Base-by-base conservation (phyloP, 2,329 filamentous ascomycete species). In the Apiospora sp. region DNA sequence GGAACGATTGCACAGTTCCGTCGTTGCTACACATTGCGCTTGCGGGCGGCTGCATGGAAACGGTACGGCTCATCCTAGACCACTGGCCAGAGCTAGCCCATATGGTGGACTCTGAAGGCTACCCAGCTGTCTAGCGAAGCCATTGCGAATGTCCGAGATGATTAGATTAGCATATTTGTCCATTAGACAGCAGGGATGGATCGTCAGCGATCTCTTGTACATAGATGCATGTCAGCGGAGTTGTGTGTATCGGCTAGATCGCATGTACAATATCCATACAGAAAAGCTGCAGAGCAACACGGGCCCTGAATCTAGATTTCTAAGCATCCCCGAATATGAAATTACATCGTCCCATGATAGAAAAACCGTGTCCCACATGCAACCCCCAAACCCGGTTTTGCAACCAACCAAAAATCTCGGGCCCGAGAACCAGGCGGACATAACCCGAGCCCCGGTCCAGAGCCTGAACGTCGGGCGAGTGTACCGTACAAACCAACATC, bases 1-100 rank as follows among this genome's bases (percentile, higher is more conserved):
- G 34, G 27, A 34, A 34, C 5, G 14, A 8, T 14, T 34, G 51
- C 27, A 19, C 51, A 2, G 16, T 58, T 41, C 8, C 41, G 4
- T 68, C 67, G 24, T 41, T 68, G 4, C 41, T 68, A 43, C 41
- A 68, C 14, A 48, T 48, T 12, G 67, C 67, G 16, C 16, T 68
- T 13, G 24, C 24, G 6, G 46, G 67, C 12, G 67, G 67, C 16
- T 10, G 49, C 14, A 14, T 12, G 8, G 67, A 68, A 24, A 48
- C 46, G 16, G 24, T 68, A 16, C 24, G 43, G 6, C 67, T 68
- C 8, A 49, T 68, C 24, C 67, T 68, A 16, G 67, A 34, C 43
- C 67, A 48, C 24, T 61, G 54, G 54, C 54, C 54, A 1, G 16
- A 61, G 51, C 19, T 61, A 6, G 54, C 30, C 7, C 30, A 61